Evolutionary conservation across 352 stramenopile species (phyloP).

Genomic region (Globisporangium paddicum): DNA sequence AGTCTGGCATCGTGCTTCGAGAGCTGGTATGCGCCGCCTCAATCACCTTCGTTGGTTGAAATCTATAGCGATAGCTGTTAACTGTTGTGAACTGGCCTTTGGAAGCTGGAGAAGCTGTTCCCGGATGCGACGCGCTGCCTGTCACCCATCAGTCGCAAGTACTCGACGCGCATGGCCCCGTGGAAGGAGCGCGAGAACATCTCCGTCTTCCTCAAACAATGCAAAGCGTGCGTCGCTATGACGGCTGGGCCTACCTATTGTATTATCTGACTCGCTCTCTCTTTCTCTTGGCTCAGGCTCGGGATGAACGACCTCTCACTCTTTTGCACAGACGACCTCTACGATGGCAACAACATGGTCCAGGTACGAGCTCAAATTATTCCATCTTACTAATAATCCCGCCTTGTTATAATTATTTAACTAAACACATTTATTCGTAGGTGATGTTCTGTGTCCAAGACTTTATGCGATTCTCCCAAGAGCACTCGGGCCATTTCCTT

Average conservation of each 20-base stretch:
- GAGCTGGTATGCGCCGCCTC: slow-evolving; percentile 40
- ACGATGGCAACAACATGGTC: slow-evolving; percentile 84
- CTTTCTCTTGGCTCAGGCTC: slow-evolving; percentile 26
- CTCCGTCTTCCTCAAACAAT: slow-evolving; percentile 76
- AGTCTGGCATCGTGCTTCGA: slow-evolving; percentile 71
- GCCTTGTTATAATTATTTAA: not conserved
- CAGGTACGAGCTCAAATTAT: slow-evolving; percentile 31
- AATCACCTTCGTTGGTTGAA: not conserved
- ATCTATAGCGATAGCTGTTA: not conserved
- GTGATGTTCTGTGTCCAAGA: slow-evolving; percentile 76
- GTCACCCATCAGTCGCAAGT: slow-evolving; percentile 73
- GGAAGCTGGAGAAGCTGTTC: slow-evolving; percentile 54
- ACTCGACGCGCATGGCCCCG: slow-evolving; percentile 62
- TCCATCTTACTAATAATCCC: not conserved
- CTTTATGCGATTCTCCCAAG: slow-evolving; percentile 62
- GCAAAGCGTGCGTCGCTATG: slow-evolving; percentile 54
- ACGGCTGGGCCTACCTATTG: not conserved
- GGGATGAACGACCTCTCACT: slow-evolving; percentile 79
- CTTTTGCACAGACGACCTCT: slow-evolving; percentile 82
- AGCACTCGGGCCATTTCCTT: slow-evolving; percentile 37
- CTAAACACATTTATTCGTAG: slow-evolving; percentile 4
- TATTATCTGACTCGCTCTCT: not conserved
- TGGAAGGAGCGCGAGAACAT: slow-evolving; percentile 87
- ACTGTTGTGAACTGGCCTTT: not conserved
- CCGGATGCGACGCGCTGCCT: slow-evolving; percentile 40